Percentiles rank a stretch among this genome's conserved stretches.
These are phyloP conservation scores for Spergularia azorica DNA, from an alignment of 179 eudicot genomes.

Conservation along the genomic window DNA sequence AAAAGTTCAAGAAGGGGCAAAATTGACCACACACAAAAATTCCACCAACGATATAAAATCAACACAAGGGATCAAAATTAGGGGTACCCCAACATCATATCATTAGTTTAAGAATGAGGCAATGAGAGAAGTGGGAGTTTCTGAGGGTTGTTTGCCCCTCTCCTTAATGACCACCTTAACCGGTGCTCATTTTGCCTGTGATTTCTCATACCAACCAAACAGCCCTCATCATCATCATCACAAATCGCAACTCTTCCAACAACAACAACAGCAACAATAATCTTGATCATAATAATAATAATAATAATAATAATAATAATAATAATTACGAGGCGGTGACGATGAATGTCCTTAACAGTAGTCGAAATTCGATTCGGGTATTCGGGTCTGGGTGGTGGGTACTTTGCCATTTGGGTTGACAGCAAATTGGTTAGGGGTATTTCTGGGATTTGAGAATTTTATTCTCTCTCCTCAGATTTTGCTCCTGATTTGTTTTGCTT, in stretches of 20 bases:
- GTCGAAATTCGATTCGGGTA: neutral
- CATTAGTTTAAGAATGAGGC: constrained; percentile 15
- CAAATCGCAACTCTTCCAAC: neutral
- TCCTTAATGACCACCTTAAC: constrained; percentile 4
- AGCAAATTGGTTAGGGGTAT: neutral
- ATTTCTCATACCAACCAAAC: constrained; percentile 11
- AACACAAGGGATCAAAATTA: neutral
- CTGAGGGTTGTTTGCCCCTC: constrained; percentile 19
- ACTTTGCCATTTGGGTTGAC: constrained; percentile 19
- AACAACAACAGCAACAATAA: neutral
- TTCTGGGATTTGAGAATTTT: neutral
- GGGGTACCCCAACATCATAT: neutral
- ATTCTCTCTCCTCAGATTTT: neutral
- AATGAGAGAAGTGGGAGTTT: constrained; percentile 23
- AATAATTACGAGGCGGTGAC: constrained; percentile 16
- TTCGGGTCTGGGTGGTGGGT: neutral
- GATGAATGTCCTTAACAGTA: neutral
- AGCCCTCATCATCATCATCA: neutral
- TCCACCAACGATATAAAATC: neutral
- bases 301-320: neutral
- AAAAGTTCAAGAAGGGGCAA: too few species aligned
- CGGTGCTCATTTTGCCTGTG: constrained; percentile 6
- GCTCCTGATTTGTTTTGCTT: neutral
- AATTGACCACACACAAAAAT: too few species aligned
- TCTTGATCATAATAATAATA: neutral